Conservation (phyloP, 1,139 yeast species). For the Torulaspora globosa region DNA sequence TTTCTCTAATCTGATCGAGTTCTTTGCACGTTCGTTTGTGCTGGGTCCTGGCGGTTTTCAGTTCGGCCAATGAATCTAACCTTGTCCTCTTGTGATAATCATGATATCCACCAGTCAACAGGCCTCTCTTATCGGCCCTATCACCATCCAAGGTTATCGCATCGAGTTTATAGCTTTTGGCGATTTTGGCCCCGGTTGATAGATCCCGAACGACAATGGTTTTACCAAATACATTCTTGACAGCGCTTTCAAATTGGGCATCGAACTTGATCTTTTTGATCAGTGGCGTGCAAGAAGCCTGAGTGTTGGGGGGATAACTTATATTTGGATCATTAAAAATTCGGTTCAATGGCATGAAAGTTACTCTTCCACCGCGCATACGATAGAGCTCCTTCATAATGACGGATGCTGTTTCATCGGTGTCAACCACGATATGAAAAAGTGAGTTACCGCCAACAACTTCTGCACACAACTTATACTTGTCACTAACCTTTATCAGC, state of each 20-base stretch:
- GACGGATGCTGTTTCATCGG: constrained; percentile 74
- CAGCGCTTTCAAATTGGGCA: constrained; percentile 54
- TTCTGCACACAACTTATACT: constrained; percentile 81
- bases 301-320: constrained; percentile 40
- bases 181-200: constrained; percentile 63
- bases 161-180: constrained; percentile 57
- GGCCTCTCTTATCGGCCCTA: constrained; percentile 77
- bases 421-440: constrained; percentile 86
- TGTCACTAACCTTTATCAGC: constrained; percentile 71
- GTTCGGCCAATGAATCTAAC: constrained; percentile 60
- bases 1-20: constrained; percentile 39
- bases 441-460: constrained; percentile 83
- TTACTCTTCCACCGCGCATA: constrained; percentile 73
- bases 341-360: constrained; percentile 85
- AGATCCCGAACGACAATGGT: constrained; percentile 74
- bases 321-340: constrained; percentile 60
- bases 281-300: constrained; percentile 58
- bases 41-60: constrained; percentile 51
- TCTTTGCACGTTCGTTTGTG: constrained; percentile 42
- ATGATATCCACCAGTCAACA: constrained; percentile 83
- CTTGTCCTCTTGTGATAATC: constrained; percentile 58
- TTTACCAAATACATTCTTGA: constrained; percentile 74
- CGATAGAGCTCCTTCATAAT: constrained; percentile 75
- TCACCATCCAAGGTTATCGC: constrained; percentile 93
- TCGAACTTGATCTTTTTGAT: constrained; percentile 66